phyloP scores from a whole-genome alignment of 2,329 filamentous ascomycete species.

The Remersonia thermophila region DNA sequence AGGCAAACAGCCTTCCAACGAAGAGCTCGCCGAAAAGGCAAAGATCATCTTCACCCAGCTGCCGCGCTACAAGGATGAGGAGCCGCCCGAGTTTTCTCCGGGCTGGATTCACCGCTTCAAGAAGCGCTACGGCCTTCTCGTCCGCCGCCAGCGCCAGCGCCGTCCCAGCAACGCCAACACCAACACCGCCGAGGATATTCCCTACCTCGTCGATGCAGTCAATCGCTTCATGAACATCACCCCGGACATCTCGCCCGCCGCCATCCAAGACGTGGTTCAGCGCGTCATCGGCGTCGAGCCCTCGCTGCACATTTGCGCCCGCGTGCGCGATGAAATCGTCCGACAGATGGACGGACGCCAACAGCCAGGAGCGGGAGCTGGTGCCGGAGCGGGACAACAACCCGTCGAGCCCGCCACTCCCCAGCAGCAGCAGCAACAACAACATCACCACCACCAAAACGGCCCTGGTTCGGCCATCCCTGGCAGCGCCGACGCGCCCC shows the following conservation, averaged over 20 bases:
- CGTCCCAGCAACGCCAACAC: conserved; percentile 27
- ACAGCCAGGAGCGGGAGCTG: not conserved
- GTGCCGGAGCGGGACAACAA: too few species aligned
- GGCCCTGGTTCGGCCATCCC: too few species aligned
- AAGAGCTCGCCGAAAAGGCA: conserved; percentile 50
- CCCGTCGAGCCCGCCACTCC: conserved; percentile 1
- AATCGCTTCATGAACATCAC: conserved; percentile 47
- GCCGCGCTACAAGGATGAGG: conserved; percentile 47
- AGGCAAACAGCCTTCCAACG: conserved; percentile 48
- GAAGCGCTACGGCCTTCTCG: conserved; percentile 47
- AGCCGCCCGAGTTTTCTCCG: conserved; percentile 48
- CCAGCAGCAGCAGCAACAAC: conserved; percentile 6
- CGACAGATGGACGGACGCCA: conserved; percentile 26
- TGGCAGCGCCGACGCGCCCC: conserved; percentile 9
- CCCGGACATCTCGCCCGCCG: conserved; percentile 45
- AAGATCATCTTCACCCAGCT: conserved; percentile 46
- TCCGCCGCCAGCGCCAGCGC: conserved; percentile 43
- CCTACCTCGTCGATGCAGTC: conserved; percentile 48
- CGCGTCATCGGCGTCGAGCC: conserved; percentile 44
- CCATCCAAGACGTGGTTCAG: conserved; percentile 45
- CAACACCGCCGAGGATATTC: conserved; percentile 42
- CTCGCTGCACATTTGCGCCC: conserved; percentile 39
- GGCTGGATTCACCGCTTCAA: conserved; percentile 55
- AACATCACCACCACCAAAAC: conserved; percentile 5
- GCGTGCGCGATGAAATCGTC: conserved; percentile 46